A percentile compares a stretch with the other conserved stretches of the same genome.
phyloP scores from a whole-genome alignment of 2,329 filamentous ascomycete genomes.

The Septoria petroselini region DNA sequence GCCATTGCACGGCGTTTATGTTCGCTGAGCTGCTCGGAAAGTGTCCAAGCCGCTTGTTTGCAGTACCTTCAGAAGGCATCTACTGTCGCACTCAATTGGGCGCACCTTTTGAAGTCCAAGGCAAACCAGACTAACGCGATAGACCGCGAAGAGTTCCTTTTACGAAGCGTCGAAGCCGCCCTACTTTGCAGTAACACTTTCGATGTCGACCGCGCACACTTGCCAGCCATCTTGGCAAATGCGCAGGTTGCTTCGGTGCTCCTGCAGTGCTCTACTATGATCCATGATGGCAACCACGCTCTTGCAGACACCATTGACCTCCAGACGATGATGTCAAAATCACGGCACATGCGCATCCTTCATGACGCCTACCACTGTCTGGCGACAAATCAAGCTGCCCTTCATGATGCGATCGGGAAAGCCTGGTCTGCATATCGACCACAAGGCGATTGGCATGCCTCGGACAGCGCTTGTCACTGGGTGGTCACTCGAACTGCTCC shows the following conservation, averaged over 20 bases:
- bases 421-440: slow-evolving; percentile 44
- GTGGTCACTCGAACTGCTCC: slow-evolving; percentile 27
- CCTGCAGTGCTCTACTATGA: slow-evolving; percentile 23
- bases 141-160: slow-evolving; percentile 39
- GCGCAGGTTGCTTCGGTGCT: slow-evolving; percentile 22
- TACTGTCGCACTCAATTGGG: slow-evolving; percentile 51
- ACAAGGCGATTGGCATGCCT: slow-evolving; percentile 18
- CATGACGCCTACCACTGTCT: slow-evolving; percentile 20
- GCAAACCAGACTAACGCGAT: slow-evolving; percentile 46
- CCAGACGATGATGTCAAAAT: no score
- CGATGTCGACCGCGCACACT: slow-evolving; percentile 29
- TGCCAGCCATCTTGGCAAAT: slow-evolving; percentile 11
- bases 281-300: slow-evolving; percentile 16
- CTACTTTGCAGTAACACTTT: slow-evolving; percentile 56
- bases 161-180: slow-evolving; percentile 57
- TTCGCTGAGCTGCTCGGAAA: slow-evolving; percentile 18
- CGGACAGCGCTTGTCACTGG: slow-evolving; percentile 21
- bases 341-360: slow-evolving; percentile 22
- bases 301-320: slow-evolving; percentile 3
- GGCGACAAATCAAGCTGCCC: background rate
- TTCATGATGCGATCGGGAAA: slow-evolving; percentile 17
- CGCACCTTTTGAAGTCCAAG: slow-evolving; percentile 46
- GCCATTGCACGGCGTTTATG: slow-evolving; percentile 28
- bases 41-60: slow-evolving; percentile 3
- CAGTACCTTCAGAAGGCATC: slow-evolving; percentile 44